These are phyloP conservation scores for Stephania japonica DNA, from an alignment of 164 flowering plant species.

Conservation along the genomic window DNA sequence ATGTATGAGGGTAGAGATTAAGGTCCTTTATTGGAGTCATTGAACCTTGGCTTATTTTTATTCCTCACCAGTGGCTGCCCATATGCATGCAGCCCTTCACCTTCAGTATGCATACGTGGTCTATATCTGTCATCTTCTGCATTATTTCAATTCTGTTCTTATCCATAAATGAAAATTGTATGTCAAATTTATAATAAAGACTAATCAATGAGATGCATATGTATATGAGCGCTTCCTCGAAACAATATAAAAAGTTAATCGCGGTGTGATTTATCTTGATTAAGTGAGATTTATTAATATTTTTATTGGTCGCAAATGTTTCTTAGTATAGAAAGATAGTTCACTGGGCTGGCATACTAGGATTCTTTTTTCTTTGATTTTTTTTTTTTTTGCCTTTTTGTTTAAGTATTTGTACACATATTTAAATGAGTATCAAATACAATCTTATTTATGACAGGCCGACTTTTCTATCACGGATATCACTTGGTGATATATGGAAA, in stretches of 20 bases:
- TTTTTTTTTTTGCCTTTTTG: too few species aligned
- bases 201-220: not conserved
- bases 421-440: not conserved
- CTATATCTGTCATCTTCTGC: too few species aligned
- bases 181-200: too few species aligned
- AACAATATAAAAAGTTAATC: not conserved
- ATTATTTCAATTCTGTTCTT: not conserved
- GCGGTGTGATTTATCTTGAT: not conserved
- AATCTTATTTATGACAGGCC: slow-evolving; percentile 46
- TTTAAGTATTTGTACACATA: too few species aligned
- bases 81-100: too few species aligned
- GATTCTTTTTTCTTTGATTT: too few species aligned
- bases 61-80: not conserved
- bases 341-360: too few species aligned
- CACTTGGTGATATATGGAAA: slow-evolving; percentile 86
- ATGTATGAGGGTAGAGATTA: not conserved
- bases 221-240: not conserved
- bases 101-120: not conserved
- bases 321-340: not conserved
- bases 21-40: not conserved
- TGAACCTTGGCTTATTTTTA: not conserved
- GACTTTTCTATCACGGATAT: slow-evolving; percentile 67
- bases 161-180: too few species aligned
- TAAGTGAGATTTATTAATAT: not conserved
- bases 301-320: not conserved